Evolutionary conservation across 306 rosid species (phyloP).

Genomic region (Echinosophora koreensis): DNA sequence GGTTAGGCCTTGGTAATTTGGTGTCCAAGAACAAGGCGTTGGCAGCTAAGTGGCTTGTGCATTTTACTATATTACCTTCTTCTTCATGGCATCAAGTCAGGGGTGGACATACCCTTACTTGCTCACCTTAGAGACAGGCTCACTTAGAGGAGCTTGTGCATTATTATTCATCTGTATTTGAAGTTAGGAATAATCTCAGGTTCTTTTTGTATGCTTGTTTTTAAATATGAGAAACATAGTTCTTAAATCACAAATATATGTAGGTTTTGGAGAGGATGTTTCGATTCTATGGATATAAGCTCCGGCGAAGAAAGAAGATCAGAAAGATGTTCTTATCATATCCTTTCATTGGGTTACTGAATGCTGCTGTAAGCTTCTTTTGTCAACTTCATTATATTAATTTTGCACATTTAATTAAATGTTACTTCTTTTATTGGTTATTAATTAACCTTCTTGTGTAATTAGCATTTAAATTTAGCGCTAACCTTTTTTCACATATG

Average conservation of each 20-base stretch:
- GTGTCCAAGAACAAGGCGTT: too few species aligned
- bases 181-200: neutral
- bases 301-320: conserved; percentile 42
- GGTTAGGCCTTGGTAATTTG: too few species aligned
- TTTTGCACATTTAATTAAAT: conserved; percentile 1
- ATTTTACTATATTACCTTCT: too few species aligned
- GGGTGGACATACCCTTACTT: too few species aligned
- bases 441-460: neutral
- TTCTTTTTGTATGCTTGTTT: conserved; percentile 26
- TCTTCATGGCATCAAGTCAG: too few species aligned
- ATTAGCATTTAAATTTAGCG: conserved; percentile 7
- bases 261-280: conserved; percentile 86
- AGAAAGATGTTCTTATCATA: conserved; percentile 51
- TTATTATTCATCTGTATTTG: conserved; percentile 31
- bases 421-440: conserved; percentile 3
- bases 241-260: conserved; percentile 47
- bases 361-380: conserved; percentile 81
- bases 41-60: too few species aligned
- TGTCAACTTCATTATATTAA: conserved; percentile 1
- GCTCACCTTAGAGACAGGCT: too few species aligned
- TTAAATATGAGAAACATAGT: conserved; percentile 6
- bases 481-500: conserved; percentile 12
- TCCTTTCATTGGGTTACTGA: conserved; percentile 81
- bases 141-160: neutral
- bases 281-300: conserved; percentile 53